Evolutionary conservation across 768 basidiomycete genomes (phyloP).

Genomic region (Lyophyllum semitale): DNA sequence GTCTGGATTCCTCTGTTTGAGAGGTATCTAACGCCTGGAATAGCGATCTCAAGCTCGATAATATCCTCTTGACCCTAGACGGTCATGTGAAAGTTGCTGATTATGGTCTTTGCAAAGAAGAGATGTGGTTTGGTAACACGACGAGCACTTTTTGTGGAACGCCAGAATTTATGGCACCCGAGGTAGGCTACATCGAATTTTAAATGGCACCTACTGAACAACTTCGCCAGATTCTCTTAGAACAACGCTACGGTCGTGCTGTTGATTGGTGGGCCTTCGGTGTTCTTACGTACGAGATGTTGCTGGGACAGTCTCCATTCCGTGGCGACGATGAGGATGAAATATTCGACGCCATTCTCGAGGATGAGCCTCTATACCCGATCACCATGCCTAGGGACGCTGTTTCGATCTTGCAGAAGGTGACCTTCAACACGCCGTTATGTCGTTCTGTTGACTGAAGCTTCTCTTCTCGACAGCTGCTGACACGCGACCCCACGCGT

Average conservation of each 20-base stretch:
- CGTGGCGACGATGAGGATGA: conserved; percentile 99
- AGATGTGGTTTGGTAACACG: conserved; percentile 96
- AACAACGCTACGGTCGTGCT: conserved; percentile 97
- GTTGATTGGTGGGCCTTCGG: conserved; percentile 99
- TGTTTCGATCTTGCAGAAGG: conserved; percentile 94
- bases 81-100: conserved; percentile 99
- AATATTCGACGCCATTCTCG: conserved; percentile 98
- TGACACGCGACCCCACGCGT: conserved; percentile 88
- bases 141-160: conserved; percentile 99
- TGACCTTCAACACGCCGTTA: conserved; percentile 27
- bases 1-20: conserved; percentile 22
- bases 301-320: conserved; percentile 98
- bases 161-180: conserved; percentile 99
- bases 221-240: conserved; percentile 81
- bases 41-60: conserved; percentile 97
- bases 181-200: conserved; percentile 52
- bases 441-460: not conserved
- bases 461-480: conserved; percentile 51
- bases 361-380: conserved; percentile 97
- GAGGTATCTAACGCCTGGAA: conserved; percentile 1
- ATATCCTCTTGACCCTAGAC: conserved; percentile 93
- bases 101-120: conserved; percentile 98
- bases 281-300: conserved; percentile 98
- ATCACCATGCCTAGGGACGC: conserved; percentile 99
- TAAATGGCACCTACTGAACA: not conserved